These are phyloP conservation scores for Nakazawaea populi DNA, from an alignment of 805 yeast genomes.

Conservation along the genomic window DNA sequence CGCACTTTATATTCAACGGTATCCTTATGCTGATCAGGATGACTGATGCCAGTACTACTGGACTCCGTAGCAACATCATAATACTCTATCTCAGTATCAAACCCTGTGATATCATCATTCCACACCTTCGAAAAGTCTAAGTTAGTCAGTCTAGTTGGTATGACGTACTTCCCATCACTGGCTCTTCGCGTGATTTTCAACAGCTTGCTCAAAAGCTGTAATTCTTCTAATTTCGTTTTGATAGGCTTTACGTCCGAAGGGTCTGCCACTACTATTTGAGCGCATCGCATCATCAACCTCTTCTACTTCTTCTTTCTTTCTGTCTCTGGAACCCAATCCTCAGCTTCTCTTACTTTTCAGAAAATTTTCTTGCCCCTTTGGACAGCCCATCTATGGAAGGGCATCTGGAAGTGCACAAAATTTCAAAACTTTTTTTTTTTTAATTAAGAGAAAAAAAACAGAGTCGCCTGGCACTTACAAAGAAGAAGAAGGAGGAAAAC, in stretches of 20 bases:
- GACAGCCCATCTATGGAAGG: too few relatives aligned
- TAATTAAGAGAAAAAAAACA: too few relatives aligned
- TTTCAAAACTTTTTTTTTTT: too few relatives aligned
- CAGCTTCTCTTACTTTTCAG: too few relatives aligned
- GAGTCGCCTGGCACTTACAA: too few relatives aligned
- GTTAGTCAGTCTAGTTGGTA: background rate
- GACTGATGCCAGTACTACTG: background rate
- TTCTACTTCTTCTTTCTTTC: background rate
- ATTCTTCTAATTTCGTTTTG: constrained; percentile 8
- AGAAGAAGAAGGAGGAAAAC: too few relatives aligned
- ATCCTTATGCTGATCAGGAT: background rate
- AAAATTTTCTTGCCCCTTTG: too few relatives aligned
- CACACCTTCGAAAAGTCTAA: background rate
- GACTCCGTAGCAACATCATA: background rate
- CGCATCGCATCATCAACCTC: background rate
- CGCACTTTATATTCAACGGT: background rate
- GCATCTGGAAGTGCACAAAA: too few relatives aligned
- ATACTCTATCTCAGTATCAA: background rate
- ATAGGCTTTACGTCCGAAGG: constrained; percentile 2
- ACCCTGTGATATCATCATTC: background rate
- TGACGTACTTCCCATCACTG: background rate
- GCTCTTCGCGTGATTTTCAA: constrained; percentile 1
- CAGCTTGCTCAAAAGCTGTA: constrained; percentile 3
- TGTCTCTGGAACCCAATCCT: too few relatives aligned
- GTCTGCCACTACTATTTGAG: constrained; percentile 3